Evolutionary conservation across 345 rosid species (phyloP).

Genomic region (Dipteronia dyeriana): DNA sequence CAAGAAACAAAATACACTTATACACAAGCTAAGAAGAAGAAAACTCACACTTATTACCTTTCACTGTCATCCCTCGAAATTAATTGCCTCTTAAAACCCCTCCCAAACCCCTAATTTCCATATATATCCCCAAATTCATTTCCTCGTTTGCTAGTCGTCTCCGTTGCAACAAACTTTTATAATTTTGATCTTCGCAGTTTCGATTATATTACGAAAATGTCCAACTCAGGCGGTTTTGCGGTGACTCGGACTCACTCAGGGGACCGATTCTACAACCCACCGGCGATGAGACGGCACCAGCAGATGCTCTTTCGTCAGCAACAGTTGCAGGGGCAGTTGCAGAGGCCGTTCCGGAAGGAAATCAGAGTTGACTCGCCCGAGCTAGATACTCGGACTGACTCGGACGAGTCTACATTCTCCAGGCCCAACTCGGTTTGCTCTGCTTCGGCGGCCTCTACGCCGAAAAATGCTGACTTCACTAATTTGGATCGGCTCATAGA

Average conservation of each 20-base stretch:
- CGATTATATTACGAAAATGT: conserved; percentile 23
- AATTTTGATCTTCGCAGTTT: neutral
- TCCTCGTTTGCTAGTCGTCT: neutral
- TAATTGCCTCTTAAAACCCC: conserved; percentile 21
- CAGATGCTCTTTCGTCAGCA: conserved; percentile 32
- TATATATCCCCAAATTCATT: conserved; percentile 5
- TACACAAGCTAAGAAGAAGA: neutral
- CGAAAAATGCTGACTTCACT: conserved; percentile 20
- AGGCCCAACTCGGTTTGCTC: conserved; percentile 34
- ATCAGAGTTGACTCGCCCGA: conserved; percentile 20
- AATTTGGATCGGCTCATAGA: conserved; percentile 62
- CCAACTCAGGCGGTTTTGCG: conserved; percentile 42
- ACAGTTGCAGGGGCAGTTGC: conserved; percentile 28
- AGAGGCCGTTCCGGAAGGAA: conserved; percentile 19
- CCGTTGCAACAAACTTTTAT: neutral
- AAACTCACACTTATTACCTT: neutral
- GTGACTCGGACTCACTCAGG: conserved; percentile 36
- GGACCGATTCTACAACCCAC: conserved; percentile 44
- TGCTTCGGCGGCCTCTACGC: conserved; percentile 7
- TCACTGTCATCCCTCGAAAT: neutral
- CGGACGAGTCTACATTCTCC: conserved; percentile 42
- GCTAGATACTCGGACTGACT: conserved; percentile 26
- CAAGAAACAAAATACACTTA: neutral
- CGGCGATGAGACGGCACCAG: conserved; percentile 40
- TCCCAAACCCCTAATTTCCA: conserved; percentile 8